Base-by-base conservation (phyloP, 2,329 filamentous ascomycete genomes). In the Monosporascus sp. region DNA sequence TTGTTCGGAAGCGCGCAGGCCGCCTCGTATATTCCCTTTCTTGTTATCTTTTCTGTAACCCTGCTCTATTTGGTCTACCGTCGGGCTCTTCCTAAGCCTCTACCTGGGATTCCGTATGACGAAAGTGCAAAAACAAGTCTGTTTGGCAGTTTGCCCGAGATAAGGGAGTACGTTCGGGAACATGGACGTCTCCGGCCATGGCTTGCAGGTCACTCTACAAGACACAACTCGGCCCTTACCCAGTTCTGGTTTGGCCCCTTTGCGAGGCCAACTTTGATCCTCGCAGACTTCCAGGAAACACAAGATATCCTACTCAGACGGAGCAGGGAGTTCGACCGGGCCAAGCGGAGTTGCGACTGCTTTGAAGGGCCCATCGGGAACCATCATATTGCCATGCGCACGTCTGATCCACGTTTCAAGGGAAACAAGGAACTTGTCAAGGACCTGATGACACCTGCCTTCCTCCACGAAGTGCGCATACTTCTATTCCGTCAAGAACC, bases 361-460 rank as follows among this genome's bases (percentile, higher is more conserved):
- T 63, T 68, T 22, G 20, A 41, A 7, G 57, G 58, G 5, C 49
- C 60, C 7, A 51, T 62, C 5, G 59, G 59, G 1, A 54, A 67
- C 20, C 63, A 68, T 43, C 71, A 73, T 55, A 68, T 72, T 51
- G 58, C 59, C 5, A 69, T 72, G 67, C 52, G 60, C 41, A 65
- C 67, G 6, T 51, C 59, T 9, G 63, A 71, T 51, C 64, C 68
- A 3, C 59, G 64, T 7, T 69, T 67, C 56, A 70, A 65, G 56
- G 48, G 41, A 16, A 67, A 71, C 43, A 68, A 62, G 49, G 63
- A 67, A 43, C 61, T 74, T 3, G 55, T 72, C 3, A 60, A 64
- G 44, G 71, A 73, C 41, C 57, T 73, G 7, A 72, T 74, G 72
- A 62, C 69, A 2, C 66, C 70, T 0, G 59, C 49, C 9, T 73